Percentiles rank a stretch among this genome's conserved stretches.
These are phyloP conservation scores for Fusarium equiseti DNA, from an alignment of 2,329 filamentous ascomycete genomes.

Conservation along the genomic window DNA sequence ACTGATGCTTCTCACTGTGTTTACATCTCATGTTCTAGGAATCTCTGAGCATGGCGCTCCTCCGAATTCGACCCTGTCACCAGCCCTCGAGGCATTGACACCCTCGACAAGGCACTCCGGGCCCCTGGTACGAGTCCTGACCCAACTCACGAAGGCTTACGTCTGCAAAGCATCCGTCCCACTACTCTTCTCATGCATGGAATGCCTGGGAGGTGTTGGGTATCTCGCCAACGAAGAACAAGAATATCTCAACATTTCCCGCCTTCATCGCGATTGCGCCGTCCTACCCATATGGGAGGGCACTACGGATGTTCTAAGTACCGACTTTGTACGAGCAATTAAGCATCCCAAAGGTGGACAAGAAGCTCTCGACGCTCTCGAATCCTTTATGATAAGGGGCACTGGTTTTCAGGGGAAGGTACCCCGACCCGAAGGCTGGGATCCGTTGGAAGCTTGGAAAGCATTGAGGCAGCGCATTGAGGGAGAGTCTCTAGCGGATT, in stretches of 20 bases:
- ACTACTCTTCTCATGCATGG: constrained; percentile 69
- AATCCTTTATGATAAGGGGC: constrained; percentile 53
- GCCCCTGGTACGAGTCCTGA: constrained; percentile 67
- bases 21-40: constrained; percentile 67
- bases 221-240: constrained; percentile 74
- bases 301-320: constrained; percentile 77
- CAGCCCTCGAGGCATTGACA: constrained; percentile 49
- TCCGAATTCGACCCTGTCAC: constrained; percentile 14
- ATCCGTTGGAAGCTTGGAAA: constrained; percentile 55
- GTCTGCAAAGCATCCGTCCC: constrained; percentile 64
- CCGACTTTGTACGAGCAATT: constrained; percentile 61
- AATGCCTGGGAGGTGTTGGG: constrained; percentile 73
- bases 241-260: constrained; percentile 74
- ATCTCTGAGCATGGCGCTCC: constrained; percentile 60
- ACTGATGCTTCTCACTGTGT: constrained; percentile 67
- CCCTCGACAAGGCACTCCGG: constrained; percentile 51
- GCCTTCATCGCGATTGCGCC: constrained; percentile 72
- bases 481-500: constrained; percentile 50
- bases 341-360: constrained; percentile 58
- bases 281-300: constrained; percentile 79
- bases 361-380: constrained; percentile 58
- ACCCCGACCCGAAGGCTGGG: constrained; percentile 45
- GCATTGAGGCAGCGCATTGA: constrained; percentile 55
- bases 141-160: constrained; percentile 71
- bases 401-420: constrained; percentile 43